Evolutionary conservation across 1,284 basidiomycete species (phyloP).

Genomic region (Cutaneotrichosporon spelunceum): DNA sequence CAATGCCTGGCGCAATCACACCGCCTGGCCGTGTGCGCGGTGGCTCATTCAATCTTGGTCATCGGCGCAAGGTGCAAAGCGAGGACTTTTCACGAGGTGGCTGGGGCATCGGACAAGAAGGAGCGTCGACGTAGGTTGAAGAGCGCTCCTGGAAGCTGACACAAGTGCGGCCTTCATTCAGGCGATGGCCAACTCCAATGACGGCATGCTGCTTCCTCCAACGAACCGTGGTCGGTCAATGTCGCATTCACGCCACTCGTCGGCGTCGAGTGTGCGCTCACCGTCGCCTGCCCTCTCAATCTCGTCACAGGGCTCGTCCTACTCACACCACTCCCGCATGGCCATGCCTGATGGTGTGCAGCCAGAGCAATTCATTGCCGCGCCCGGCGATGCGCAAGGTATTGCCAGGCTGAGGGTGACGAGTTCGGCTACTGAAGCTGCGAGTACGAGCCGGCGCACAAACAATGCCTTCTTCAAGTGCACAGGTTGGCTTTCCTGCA

Average conservation of each 20-base stretch:
- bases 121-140: constrained; percentile 42
- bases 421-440: constrained; percentile 87
- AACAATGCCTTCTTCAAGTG: constrained; percentile 89
- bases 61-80: constrained; percentile 43
- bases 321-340: constrained; percentile 40
- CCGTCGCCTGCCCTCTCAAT: constrained; percentile 45
- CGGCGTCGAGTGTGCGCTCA: constrained; percentile 41
- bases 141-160: constrained; percentile 17
- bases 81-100: constrained; percentile 46
- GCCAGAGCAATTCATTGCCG: constrained; percentile 13
- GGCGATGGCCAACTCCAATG: constrained; percentile 44
- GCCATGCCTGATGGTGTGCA: constrained; percentile 40
- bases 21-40: constrained; percentile 31
- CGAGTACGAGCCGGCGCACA: constrained; percentile 79
- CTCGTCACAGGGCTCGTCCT: constrained; percentile 44
- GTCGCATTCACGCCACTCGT: constrained; percentile 44
- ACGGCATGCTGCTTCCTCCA: constrained; percentile 47
- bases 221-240: constrained; percentile 33
- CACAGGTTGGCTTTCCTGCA: constrained; percentile 54
- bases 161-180: constrained; percentile 45
- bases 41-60: constrained; percentile 26
- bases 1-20: constrained; percentile 25
- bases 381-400: constrained; percentile 39
- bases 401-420: constrained; percentile 91
- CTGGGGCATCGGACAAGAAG: constrained; percentile 45